Evolutionary conservation across 495 filamentous ascomycete species (phyloP).

Genomic region (Penicillium coffeae): DNA sequence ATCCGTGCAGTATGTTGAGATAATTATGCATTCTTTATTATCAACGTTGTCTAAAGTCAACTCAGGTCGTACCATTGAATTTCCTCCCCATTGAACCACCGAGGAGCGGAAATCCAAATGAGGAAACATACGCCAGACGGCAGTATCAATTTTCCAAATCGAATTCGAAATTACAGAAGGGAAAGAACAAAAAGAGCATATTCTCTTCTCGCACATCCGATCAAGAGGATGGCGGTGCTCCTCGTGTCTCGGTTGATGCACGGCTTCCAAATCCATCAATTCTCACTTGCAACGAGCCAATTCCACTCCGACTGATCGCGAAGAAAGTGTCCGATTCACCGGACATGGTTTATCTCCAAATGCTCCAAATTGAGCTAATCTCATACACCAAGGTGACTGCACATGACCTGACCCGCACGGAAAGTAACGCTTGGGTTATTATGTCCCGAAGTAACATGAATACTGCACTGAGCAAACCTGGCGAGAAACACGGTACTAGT

Average conservation of each 20-base stretch:
- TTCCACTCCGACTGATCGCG: constrained; percentile 76
- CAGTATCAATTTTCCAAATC: constrained; percentile 67
- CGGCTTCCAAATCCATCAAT: constrained; percentile 85
- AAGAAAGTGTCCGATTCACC: constrained; percentile 64
- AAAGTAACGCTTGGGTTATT: constrained; percentile 66
- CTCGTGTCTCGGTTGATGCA: constrained; percentile 65
- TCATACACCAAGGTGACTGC: constrained; percentile 74
- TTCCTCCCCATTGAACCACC: constrained; percentile 94
- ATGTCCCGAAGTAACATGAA: constrained; percentile 62
- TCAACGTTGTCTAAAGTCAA: constrained; percentile 4
- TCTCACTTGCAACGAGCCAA: constrained; percentile 77
- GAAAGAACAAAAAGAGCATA: constrained; percentile 40
- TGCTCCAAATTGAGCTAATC: constrained; percentile 75
- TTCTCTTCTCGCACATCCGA: constrained; percentile 53
- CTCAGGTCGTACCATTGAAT: constrained; percentile 59
- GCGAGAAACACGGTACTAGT: constrained; percentile 61
- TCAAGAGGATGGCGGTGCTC: constrained; percentile 31
- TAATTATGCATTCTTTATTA: background rate
- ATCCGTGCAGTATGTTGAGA: constrained; percentile 53
- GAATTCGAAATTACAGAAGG: constrained; percentile 42
- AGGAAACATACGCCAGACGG: constrained; percentile 80
- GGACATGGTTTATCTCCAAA: constrained; percentile 67
- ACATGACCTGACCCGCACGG: constrained; percentile 62
- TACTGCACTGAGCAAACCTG: constrained; percentile 55
- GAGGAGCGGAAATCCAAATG: constrained; percentile 56